Conservation (phyloP, 2,329 filamentous ascomycete species). For the Clathrospora elynae region DNA sequence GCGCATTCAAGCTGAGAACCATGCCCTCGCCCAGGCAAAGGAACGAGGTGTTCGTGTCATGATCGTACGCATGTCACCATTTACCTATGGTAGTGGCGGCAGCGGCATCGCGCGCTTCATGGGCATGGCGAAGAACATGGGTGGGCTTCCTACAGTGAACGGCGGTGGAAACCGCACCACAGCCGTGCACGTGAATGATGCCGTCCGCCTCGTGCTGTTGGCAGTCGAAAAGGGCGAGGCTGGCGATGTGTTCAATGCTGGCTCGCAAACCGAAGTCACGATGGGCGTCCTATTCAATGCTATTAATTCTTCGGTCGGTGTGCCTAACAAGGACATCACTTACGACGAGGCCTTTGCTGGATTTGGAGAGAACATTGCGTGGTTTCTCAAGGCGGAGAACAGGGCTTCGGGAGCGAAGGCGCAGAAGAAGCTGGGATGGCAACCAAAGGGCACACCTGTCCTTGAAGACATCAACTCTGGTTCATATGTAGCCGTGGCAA, state of each 20-base stretch:
- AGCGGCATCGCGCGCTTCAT: conserved; percentile 43
- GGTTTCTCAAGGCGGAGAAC: conserved; percentile 45
- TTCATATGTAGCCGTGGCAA: too few species aligned
- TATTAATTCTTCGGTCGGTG: conserved; percentile 32
- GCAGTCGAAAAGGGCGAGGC: conserved; percentile 43
- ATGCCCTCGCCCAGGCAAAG: conserved; percentile 21
- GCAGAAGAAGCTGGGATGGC: conserved; percentile 49
- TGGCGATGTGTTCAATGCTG: conserved; percentile 46
- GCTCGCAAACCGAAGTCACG: conserved; percentile 40
- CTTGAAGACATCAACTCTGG: conserved; percentile 41
- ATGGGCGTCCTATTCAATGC: conserved; percentile 37
- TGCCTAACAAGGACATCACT: conserved; percentile 7
- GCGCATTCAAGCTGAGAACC: not conserved
- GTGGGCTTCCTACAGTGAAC: conserved; percentile 32
- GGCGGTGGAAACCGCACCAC: conserved; percentile 32
- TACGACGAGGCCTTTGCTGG: conserved; percentile 34
- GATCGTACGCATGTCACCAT: conserved; percentile 51
- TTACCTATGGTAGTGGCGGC: conserved; percentile 53
- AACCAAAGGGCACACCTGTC: conserved; percentile 15
- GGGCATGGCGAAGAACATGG: conserved; percentile 40
- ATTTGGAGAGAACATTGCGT: conserved; percentile 32
- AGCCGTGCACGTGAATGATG: conserved; percentile 53
- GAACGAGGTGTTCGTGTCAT: conserved; percentile 45
- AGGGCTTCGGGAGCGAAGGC: conserved; percentile 48
- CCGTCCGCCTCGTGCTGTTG: conserved; percentile 50